These are phyloP conservation scores for Ramularia collo-cygni DNA, from an alignment of 2,329 filamentous ascomycete genomes.

Conservation along the genomic window DNA sequence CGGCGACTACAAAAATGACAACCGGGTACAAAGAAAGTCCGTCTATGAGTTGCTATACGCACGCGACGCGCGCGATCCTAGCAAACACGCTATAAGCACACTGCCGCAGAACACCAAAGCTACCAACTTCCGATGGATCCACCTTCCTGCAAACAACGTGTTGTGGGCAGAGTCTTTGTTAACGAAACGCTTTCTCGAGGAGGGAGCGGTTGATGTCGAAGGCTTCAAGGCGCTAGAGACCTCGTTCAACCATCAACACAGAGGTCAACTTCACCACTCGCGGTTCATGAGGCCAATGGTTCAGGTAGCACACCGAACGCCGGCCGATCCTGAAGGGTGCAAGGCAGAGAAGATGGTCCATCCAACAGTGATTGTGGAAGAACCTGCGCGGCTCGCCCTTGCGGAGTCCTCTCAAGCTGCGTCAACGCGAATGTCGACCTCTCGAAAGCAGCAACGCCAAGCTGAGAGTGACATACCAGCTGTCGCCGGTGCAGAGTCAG, in stretches of 20 bases:
- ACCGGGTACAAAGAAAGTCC: slow-evolving; percentile 18
- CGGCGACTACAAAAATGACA: slow-evolving; percentile 21
- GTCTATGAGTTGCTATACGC: slow-evolving; percentile 21
- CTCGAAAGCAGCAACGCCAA: neutral
- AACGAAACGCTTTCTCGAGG: slow-evolving; percentile 59
- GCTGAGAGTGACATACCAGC: neutral
- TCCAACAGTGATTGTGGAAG: slow-evolving; percentile 12
- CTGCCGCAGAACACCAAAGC: slow-evolving; percentile 35
- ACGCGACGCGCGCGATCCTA: slow-evolving; percentile 10
- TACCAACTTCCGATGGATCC: slow-evolving; percentile 40
- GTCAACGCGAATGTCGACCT: no score
- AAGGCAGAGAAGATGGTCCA: neutral
- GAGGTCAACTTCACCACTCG: slow-evolving; percentile 51
- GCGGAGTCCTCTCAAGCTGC: no score
- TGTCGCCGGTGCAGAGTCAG: slow-evolving; percentile 3
- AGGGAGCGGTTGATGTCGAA: slow-evolving; percentile 55
- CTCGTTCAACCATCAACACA: slow-evolving; percentile 56
- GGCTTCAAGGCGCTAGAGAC: slow-evolving; percentile 57
- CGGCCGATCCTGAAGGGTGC: slow-evolving; percentile 9
- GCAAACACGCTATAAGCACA: slow-evolving; percentile 23
- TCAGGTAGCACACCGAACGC: slow-evolving; percentile 16
- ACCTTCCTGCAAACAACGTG: slow-evolving; percentile 45
- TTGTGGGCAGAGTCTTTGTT: slow-evolving; percentile 58
- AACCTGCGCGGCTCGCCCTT: no score
- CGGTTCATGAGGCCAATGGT: slow-evolving; percentile 57